Conservation (phyloP, 169 alveolate species). For the Condylostoma magnum region DNA sequence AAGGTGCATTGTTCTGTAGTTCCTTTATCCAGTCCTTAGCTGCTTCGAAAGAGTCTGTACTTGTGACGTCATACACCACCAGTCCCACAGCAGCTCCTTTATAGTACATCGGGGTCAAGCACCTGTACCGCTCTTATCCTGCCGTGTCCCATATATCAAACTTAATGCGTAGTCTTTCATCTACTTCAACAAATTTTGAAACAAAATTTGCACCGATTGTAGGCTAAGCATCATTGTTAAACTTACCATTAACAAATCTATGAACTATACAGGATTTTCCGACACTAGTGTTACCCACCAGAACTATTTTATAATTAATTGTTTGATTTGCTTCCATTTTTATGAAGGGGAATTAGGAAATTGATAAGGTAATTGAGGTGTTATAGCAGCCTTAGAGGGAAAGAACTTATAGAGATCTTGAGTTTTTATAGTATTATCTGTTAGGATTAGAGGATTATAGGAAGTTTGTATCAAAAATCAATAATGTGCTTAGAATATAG, state of each 20-base stretch:
- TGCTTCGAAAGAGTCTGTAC: slow-evolving; percentile 71
- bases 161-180: slow-evolving; percentile 55
- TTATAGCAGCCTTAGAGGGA: too few relatives aligned
- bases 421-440: neutral
- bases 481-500: neutral
- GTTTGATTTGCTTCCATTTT: slow-evolving; percentile 10
- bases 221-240: slow-evolving; percentile 85
- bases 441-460: neutral
- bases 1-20: slow-evolving; percentile 38
- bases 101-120: slow-evolving; percentile 85
- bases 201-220: slow-evolving; percentile 90
- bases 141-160: slow-evolving; percentile 93
- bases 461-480: neutral
- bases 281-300: slow-evolving; percentile 90
- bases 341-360: too few relatives aligned
- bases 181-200: slow-evolving; percentile 67
- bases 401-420: neutral
- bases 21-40: slow-evolving; percentile 77
- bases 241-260: slow-evolving; percentile 86
- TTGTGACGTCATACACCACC: slow-evolving; percentile 83
- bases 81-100: slow-evolving; percentile 90
- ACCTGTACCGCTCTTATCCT: slow-evolving; percentile 88
- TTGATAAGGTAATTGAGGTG: too few relatives aligned
- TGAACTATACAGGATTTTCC: slow-evolving; percentile 91
- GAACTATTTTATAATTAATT: slow-evolving; percentile 77